Percentiles rank a stretch among this genome's conserved stretches.
phyloP scores from a whole-genome alignment of 2,329 filamentous ascomycete genomes.

The Calonectria ilicicola region DNA sequence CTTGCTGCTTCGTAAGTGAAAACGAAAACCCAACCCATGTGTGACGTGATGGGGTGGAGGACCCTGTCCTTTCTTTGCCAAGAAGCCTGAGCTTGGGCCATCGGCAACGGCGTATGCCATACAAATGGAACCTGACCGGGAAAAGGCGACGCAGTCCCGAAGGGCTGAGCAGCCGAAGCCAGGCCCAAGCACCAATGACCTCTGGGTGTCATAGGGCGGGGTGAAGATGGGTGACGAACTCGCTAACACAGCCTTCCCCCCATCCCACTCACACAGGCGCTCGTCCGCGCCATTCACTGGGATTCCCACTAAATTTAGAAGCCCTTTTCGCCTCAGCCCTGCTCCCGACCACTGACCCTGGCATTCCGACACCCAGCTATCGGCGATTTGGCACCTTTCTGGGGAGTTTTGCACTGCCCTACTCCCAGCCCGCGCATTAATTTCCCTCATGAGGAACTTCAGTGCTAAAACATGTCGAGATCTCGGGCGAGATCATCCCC shows the following conservation, averaged over 20 bases:
- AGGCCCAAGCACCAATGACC: conserved; percentile 1
- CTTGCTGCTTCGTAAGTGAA: conserved; percentile 11
- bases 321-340: conserved; percentile 38
- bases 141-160: conserved; percentile 9
- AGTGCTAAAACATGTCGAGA: neutral
- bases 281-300: conserved; percentile 25
- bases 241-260: conserved; percentile 29
- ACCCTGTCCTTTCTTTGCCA: conserved; percentile 6
- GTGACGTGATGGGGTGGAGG: conserved; percentile 16
- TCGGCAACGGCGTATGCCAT: conserved; percentile 17
- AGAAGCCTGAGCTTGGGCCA: conserved; percentile 9
- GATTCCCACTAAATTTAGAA: conserved; percentile 42
- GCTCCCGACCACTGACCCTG: neutral
- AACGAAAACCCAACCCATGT: neutral
- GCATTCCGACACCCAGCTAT: neutral
- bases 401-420: conserved; percentile 18
- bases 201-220: neutral
- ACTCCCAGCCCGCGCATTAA: neutral
- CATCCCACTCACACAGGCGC: neutral
- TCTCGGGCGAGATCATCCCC: neutral
- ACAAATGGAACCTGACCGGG: conserved; percentile 2
- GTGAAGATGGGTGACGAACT: conserved; percentile 15
- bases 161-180: conserved; percentile 18
- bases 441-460: conserved; percentile 1
- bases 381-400: conserved; percentile 27